Evolutionary conservation across 257 asterid genomes (phyloP).

Genomic region (Verbascum thapsus): DNA sequence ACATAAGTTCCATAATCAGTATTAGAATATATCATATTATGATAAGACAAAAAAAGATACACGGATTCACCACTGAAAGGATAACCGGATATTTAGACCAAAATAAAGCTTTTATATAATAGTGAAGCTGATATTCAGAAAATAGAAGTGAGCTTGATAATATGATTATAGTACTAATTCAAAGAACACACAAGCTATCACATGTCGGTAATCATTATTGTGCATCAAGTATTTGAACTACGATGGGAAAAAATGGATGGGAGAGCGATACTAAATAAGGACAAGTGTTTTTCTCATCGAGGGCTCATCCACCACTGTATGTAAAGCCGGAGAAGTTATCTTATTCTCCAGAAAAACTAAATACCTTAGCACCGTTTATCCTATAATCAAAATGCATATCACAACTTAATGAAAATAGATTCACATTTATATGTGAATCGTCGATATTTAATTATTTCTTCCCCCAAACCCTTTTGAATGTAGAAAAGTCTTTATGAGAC

Average conservation of each 20-base stretch:
- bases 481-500: not conserved
- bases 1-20: not conserved
- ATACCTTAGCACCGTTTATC: no score
- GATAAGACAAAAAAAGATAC: not conserved
- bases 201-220: not conserved
- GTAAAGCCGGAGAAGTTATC: no score
- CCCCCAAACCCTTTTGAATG: not conserved
- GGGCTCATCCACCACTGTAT: no score
- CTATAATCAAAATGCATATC: no score
- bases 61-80: not conserved
- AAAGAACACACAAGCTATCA: not conserved
- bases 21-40: not conserved
- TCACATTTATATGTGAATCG: no score
- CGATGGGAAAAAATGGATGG: no score
- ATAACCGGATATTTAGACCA: not conserved
- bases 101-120: slow-evolving; percentile 1
- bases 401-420: no score
- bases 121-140: not conserved
- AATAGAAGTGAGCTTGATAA: not conserved
- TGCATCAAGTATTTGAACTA: no score
- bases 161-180: not conserved
- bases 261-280: not conserved
- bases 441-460: not conserved
- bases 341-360: no score
- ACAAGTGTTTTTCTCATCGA: not conserved